A percentile compares a stretch with the other conserved stretches of the same genome.
phyloP scores from a whole-genome alignment of 257 asterid genomes.

The Ajuga chamaepitys region DNA sequence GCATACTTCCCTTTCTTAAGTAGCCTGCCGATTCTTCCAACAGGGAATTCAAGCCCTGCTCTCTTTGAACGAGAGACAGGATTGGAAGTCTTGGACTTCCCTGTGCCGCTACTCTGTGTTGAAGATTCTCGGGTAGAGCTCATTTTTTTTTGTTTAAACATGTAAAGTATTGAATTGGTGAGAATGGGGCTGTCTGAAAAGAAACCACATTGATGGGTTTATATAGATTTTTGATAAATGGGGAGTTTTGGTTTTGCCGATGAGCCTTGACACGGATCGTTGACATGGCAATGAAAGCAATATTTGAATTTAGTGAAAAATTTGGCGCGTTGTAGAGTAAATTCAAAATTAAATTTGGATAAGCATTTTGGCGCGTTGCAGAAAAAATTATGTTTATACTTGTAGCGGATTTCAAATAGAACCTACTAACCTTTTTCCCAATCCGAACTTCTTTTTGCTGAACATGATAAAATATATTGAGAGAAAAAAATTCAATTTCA shows the following conservation, averaged over 20 bases:
- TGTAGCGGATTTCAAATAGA: neutral
- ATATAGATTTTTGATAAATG: neutral
- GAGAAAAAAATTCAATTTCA: too few species aligned
- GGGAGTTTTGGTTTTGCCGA: slow-evolving; percentile 13
- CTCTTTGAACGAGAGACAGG: too few species aligned
- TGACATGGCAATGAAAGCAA: slow-evolving; percentile 16
- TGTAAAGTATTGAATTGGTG: neutral
- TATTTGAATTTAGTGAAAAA: too few species aligned
- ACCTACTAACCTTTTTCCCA: neutral
- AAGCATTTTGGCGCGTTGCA: neutral
- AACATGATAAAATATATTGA: neutral
- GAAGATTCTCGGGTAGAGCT: slow-evolving; percentile 1
- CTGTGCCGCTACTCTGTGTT: slow-evolving; percentile 8
- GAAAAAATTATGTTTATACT: too few species aligned
- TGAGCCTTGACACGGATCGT: slow-evolving; percentile 4
- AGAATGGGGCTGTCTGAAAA: neutral
- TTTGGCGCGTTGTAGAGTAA: neutral
- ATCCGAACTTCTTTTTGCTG: neutral
- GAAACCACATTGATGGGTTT: neutral
- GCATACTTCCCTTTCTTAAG: too few species aligned
- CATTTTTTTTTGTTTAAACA: neutral
- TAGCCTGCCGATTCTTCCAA: too few species aligned
- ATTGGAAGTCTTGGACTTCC: slow-evolving; percentile 7
- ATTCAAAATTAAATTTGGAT: too few species aligned
- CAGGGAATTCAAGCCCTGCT: too few species aligned